Conservation (phyloP, 805 yeast genomes). For the Candida peoriensis region DNA sequence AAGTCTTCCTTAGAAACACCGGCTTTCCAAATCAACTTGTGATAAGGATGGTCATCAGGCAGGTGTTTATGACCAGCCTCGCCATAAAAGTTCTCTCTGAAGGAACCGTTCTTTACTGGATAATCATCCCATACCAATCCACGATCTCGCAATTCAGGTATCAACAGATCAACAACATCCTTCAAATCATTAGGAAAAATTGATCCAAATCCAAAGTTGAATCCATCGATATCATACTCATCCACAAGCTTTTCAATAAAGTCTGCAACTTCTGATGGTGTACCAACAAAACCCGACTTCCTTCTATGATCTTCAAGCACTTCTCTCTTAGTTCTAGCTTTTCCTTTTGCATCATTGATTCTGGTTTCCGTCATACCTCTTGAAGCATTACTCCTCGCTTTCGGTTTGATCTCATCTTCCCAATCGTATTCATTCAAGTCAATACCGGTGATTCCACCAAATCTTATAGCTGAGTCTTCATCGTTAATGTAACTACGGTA, state of each 20-base stretch:
- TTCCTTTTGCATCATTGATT: slow-evolving; percentile 14
- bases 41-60: slow-evolving; percentile 17
- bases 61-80: slow-evolving; percentile 17
- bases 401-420: slow-evolving; percentile 16
- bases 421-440: slow-evolving; percentile 13
- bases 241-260: slow-evolving; percentile 34
- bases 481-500: not conserved
- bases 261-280: slow-evolving; percentile 34
- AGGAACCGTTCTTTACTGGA: slow-evolving; percentile 30
- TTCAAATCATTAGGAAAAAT: slow-evolving; percentile 32
- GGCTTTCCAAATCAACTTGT: slow-evolving; percentile 12
- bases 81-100: slow-evolving; percentile 32
- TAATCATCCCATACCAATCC: slow-evolving; percentile 35
- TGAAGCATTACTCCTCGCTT: slow-evolving; percentile 29
- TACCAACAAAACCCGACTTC: slow-evolving; percentile 31
- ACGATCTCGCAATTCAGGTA: slow-evolving; percentile 31
- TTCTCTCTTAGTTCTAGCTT: slow-evolving; percentile 19
- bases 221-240: slow-evolving; percentile 37
- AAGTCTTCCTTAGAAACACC: slow-evolving; percentile 12
- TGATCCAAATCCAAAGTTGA: slow-evolving; percentile 35
- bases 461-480: not conserved
- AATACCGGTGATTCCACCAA: slow-evolving; percentile 2
- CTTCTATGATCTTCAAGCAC: slow-evolving; percentile 19
- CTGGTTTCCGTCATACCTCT: slow-evolving; percentile 27
- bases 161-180: slow-evolving; percentile 31